Conservation (phyloP, 31 red algal species). For the Odonthalia washingtoniensis region DNA sequence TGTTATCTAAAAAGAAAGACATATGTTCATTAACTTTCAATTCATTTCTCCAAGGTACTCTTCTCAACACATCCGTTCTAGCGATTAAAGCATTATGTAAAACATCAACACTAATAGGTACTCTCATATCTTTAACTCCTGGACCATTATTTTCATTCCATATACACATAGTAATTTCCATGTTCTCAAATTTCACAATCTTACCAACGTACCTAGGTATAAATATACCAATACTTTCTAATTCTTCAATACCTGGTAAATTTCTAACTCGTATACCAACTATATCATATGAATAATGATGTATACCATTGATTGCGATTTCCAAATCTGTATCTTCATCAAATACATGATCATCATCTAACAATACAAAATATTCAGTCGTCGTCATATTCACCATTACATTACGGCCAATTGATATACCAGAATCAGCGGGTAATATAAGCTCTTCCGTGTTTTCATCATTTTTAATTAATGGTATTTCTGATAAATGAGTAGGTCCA, state of each 20-base stretch:
- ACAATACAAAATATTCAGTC: slow-evolving; percentile 64
- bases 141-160: slow-evolving; percentile 83
- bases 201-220: slow-evolving; percentile 74
- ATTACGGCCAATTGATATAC: slow-evolving; percentile 73
- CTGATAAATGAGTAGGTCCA: slow-evolving; percentile 46
- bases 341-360: slow-evolving; percentile 81
- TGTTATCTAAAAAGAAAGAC: slow-evolving; percentile 70
- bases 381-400: slow-evolving; percentile 77
- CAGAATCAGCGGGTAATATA: slow-evolving; percentile 57
- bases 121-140: slow-evolving; percentile 55
- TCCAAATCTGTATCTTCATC: slow-evolving; percentile 73
- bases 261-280: slow-evolving; percentile 74
- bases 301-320: slow-evolving; percentile 56
- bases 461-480: slow-evolving; percentile 38
- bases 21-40: slow-evolving; percentile 83
- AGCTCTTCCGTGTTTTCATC: slow-evolving; percentile 71
- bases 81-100: slow-evolving; percentile 76
- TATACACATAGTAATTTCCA: slow-evolving; percentile 70
- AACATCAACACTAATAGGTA: slow-evolving; percentile 72
- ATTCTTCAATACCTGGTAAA: slow-evolving; percentile 72
- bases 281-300: slow-evolving; percentile 55
- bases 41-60: slow-evolving; percentile 60
- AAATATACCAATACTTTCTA: slow-evolving; percentile 67
- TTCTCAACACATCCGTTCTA: slow-evolving; percentile 50
- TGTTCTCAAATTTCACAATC: slow-evolving; percentile 68